Conservation (phyloP, 148 eudicot species). For the Gaultheria prostrata region DNA sequence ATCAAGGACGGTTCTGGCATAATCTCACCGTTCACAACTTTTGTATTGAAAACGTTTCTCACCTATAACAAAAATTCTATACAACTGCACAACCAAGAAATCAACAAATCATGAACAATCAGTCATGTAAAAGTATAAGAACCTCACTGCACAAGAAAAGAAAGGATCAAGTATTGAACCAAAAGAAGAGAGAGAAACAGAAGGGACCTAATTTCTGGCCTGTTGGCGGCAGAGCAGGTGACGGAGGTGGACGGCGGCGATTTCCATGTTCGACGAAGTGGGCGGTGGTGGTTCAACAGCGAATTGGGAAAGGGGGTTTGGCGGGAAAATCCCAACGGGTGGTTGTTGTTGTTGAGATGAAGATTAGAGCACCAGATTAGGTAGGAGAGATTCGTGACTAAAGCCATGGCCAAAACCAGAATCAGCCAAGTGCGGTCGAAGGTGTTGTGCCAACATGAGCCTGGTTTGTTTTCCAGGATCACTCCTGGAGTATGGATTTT, state of each 20-base stretch:
- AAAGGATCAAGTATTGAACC: neutral
- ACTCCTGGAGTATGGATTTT: neutral
- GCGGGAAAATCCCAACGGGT: constrained; percentile 23
- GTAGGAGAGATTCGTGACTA: constrained; percentile 23
- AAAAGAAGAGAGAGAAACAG: neutral
- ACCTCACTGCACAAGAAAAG: no score
- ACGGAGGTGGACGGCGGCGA: constrained; percentile 20
- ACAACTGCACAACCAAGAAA: neutral
- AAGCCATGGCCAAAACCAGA: constrained; percentile 25
- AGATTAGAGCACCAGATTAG: constrained; percentile 17
- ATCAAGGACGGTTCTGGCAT: no score
- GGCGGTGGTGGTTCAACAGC: neutral
- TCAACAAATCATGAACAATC: neutral
- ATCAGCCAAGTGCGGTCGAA: neutral
- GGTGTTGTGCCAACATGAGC: constrained; percentile 14
- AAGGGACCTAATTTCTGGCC: constrained; percentile 21
- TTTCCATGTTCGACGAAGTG: neutral
- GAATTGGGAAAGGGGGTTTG: constrained; percentile 1
- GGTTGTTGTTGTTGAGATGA: constrained; percentile 9
- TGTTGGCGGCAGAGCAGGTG: constrained; percentile 44
- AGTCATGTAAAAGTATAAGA: neutral
- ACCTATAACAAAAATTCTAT: neutral
- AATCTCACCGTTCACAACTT: neutral
- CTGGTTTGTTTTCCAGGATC: neutral
- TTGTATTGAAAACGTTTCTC: neutral